phyloP scores from a whole-genome alignment of 495 filamentous ascomycete genomes.

The Xylaria acuta region DNA sequence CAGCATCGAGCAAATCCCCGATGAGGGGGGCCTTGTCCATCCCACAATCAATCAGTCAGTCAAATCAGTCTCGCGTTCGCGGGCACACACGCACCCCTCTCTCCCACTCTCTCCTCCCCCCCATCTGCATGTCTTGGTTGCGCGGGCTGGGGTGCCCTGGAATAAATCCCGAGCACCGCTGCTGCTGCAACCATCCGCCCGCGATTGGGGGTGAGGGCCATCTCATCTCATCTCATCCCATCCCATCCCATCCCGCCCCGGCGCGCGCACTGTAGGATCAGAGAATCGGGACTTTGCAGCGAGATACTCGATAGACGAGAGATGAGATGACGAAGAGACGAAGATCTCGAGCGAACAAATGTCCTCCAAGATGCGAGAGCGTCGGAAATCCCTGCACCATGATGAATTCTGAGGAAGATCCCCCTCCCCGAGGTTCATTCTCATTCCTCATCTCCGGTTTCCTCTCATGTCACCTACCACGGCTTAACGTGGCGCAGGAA shows the following conservation, averaged over 20 bases:
- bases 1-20: conserved; percentile 35
- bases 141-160: conserved; percentile 16
- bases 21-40: conserved; percentile 10
- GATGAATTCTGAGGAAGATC: not conserved
- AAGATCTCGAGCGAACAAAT: conserved; percentile 9
- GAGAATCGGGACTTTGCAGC: conserved; percentile 27
- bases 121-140: conserved; percentile 21
- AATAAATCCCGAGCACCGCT: conserved; percentile 13
- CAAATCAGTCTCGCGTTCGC: conserved; percentile 5
- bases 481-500: conserved; percentile 22
- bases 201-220: not conserved
- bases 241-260: not conserved
- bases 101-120: not conserved
- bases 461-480: conserved; percentile 13
- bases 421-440: not conserved
- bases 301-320: conserved; percentile 19
- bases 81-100: not conserved
- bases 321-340: conserved; percentile 3
- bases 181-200: conserved; percentile 22
- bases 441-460: conserved; percentile 19
- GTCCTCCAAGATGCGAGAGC: not conserved
- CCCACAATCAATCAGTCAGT: conserved; percentile 8
- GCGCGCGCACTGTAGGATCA: conserved; percentile 22
- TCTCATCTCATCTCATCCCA: conserved; percentile 5
- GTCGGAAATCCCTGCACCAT: not conserved